Base-by-base conservation (phyloP, 495 filamentous ascomycete genomes). In the Aspergillus cristatus region DNA sequence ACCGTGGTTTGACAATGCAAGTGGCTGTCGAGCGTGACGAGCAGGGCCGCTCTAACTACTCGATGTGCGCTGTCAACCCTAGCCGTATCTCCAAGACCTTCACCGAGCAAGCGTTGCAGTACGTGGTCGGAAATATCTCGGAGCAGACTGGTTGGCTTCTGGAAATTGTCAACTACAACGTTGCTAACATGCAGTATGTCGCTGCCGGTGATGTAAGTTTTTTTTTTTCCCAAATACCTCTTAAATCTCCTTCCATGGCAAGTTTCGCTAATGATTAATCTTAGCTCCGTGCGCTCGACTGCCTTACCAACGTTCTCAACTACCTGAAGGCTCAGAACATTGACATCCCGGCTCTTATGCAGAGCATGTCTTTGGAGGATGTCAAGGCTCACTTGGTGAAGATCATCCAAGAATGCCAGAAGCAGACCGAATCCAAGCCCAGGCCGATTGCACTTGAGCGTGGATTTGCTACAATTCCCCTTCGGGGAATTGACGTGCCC, bases 121-220 rank as follows among this genome's bases (percentile, higher is more conserved):
- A 93, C 51, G 84, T 97, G 14, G 88, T 96, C 32, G 85, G 82
- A 66, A 90, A 82, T 63, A 86, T 98, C 37, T 71, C 88, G 5
- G 88, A 94, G 54, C 80, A 83, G 57, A 97, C 93, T 4, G 81
- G 78, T 40, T 97, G 91, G 91, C 74, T 98, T 6, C 63, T 98
- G 37, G 91, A 98, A 63, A 95, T 98, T 60, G 91, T 98, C 75
- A 98, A 98, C 64, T 91, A 86, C 73, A 98, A 98, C 65, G 86
- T 98, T 47, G 83, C 87, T 51, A 96, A 98, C 68, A 82, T 86
- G 84, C 91, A 98, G 60, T 98, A 98, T 56, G 91, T 98, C 45
- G 93, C 86, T 52, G 91, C 91, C 50, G 91, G 91, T 62, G 91
- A 98, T 66, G 59, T 65, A 56, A 63, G 57, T 62, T 35, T 14